These are phyloP conservation scores for Globisporangium orthogonon DNA, from an alignment of 352 stramenopile genomes.

Conservation along the genomic window DNA sequence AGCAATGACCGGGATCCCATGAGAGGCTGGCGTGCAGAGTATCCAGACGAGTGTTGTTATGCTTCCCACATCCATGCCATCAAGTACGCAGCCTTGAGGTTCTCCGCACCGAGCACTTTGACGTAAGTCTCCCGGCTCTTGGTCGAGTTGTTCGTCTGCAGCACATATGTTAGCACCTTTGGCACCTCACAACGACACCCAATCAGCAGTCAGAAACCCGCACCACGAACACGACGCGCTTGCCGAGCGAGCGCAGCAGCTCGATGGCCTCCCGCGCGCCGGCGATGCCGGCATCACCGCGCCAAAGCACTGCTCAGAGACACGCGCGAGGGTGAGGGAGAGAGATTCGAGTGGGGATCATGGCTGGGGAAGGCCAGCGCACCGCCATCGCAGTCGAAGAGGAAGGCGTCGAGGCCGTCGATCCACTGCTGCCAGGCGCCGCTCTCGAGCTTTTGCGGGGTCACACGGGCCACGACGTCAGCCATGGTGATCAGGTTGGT, in stretches of 20 bases:
- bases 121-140: slow-evolving; percentile 78
- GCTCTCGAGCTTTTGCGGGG: slow-evolving; percentile 28
- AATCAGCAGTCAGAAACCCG: neutral
- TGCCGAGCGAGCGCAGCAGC: slow-evolving; percentile 65
- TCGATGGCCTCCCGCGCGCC: slow-evolving; percentile 58
- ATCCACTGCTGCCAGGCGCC: slow-evolving; percentile 56
- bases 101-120: slow-evolving; percentile 66
- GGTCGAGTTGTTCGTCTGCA: slow-evolving; percentile 82
- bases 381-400: slow-evolving; percentile 85
- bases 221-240: slow-evolving; percentile 83
- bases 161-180: neutral
- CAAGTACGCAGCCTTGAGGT: neutral
- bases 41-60: neutral
- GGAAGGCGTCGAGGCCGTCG: slow-evolving; percentile 55
- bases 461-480: slow-evolving; percentile 14
- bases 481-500: slow-evolving; percentile 3
- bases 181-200: too few relatives aligned
- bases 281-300: slow-evolving; percentile 51
- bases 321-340: neutral
- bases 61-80: neutral
- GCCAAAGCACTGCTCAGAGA: slow-evolving; percentile 44
- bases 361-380: neutral
- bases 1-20: slow-evolving; percentile 57
- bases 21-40: slow-evolving; percentile 35
- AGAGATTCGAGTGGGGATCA: neutral